Percentiles rank a stretch among this genome's conserved stretches.
Conservation (phyloP, 169 alveolate genomes). For the Perkinsus marinus region DNA sequence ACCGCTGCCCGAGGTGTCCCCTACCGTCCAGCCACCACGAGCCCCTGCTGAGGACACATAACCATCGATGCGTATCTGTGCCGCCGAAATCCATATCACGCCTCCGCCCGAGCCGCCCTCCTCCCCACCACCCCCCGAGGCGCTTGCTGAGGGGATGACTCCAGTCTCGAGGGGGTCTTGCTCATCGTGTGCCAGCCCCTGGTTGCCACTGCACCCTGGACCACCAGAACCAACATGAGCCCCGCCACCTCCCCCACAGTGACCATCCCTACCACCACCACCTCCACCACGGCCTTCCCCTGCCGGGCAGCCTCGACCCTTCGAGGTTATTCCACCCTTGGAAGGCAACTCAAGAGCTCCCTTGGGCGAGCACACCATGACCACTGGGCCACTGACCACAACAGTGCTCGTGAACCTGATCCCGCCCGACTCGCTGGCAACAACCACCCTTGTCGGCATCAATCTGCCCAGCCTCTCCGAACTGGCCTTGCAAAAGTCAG, state of each 20-base stretch:
- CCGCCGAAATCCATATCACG: neutral
- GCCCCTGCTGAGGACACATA: neutral
- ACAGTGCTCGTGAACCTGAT: neutral
- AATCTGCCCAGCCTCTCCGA: neutral
- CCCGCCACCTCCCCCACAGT: neutral
- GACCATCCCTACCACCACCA: neutral
- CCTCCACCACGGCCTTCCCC: neutral
- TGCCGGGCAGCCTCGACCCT: neutral
- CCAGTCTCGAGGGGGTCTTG: neutral
- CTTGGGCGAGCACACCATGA: neutral
- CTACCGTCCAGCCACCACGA: neutral
- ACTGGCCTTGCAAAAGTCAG: neutral
- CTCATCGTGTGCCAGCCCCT: neutral
- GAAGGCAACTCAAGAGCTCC: neutral
- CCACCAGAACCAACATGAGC: neutral
- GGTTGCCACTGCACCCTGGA: neutral
- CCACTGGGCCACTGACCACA: neutral
- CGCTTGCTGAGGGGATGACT: neutral
- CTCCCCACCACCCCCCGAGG: neutral
- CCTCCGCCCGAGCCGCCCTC: neutral
- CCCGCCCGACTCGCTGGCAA: neutral
- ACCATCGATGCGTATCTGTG: neutral
- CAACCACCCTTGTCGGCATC: neutral
- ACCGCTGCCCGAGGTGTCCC: neutral
- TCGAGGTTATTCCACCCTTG: neutral